Evolutionary conservation across 177 flowering plant species (phyloP).

Genomic region (Telopea speciosissima): DNA sequence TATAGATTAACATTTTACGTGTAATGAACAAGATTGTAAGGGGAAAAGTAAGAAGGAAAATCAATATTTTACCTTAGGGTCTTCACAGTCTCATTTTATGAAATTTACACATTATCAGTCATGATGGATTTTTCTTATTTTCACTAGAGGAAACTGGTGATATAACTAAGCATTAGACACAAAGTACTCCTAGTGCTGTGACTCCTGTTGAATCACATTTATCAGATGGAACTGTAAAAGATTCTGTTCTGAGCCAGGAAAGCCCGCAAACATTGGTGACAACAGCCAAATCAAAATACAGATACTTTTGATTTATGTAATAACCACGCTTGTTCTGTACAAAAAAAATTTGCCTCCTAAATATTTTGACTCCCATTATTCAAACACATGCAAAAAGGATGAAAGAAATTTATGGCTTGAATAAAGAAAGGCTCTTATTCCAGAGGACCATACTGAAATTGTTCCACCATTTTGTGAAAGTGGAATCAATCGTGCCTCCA

Average conservation of each 20-base stretch:
- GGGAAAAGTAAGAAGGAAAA: not conserved
- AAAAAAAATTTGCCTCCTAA: too few species aligned
- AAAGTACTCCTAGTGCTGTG: conserved; percentile 4
- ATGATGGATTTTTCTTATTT: conserved; percentile 3
- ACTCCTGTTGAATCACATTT: conserved; percentile 15
- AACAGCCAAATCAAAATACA: conserved; percentile 55
- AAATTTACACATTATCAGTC: not conserved
- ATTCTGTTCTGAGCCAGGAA: conserved; percentile 7
- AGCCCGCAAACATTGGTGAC: conserved; percentile 9
- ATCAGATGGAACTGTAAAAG: conserved; percentile 11
- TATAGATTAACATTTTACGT: too few species aligned
- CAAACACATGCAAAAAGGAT: too few species aligned
- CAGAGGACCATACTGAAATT: not conserved
- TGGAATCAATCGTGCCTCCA: not conserved
- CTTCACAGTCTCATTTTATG: not conserved
- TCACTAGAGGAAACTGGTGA: conserved; percentile 33
- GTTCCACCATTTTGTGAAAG: not conserved
- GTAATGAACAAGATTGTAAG: not conserved
- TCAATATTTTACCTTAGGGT: not conserved
- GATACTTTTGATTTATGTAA: conserved; percentile 29
- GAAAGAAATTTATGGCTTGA: not conserved
- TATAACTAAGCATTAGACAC: conserved; percentile 8
- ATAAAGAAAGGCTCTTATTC: not conserved
- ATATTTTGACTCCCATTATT: too few species aligned
- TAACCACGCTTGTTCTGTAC: not conserved